Evolutionary conservation across 225 moss, liverwort and hornwort genomes (phyloP).

Genomic region (Rhytidiadelphus loreus): DNA sequence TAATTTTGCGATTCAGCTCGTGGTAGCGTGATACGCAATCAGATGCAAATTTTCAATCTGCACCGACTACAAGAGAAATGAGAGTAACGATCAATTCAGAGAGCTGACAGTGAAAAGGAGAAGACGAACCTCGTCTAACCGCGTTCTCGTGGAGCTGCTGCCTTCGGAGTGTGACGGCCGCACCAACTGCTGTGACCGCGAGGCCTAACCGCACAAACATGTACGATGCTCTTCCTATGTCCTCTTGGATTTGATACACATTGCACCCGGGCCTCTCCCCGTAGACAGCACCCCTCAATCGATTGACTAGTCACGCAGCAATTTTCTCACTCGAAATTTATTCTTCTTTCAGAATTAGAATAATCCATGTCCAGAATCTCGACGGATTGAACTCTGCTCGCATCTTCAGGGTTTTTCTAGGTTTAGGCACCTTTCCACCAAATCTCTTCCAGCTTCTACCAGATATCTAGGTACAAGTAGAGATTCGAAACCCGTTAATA

Average conservation of each 20-base stretch:
- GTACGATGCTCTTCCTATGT: constrained; percentile 21
- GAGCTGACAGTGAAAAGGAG: background rate
- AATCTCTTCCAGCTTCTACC: background rate
- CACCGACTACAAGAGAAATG: background rate
- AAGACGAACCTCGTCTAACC: constrained; percentile 1
- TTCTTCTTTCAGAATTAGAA: background rate
- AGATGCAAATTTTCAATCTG: background rate
- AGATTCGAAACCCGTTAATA: background rate
- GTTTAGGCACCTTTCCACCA: background rate
- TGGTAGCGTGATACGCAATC: background rate
- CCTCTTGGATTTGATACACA: background rate
- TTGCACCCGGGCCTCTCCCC: background rate
- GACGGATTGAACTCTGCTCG: background rate
- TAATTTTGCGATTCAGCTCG: background rate
- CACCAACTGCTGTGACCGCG: constrained; percentile 63
- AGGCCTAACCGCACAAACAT: constrained; percentile 78
- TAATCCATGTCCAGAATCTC: background rate
- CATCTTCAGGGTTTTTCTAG: background rate
- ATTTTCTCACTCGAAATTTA: background rate
- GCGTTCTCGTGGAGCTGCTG: background rate
- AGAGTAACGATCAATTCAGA: background rate
- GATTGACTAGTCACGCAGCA: background rate
- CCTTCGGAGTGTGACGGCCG: constrained; percentile 12
- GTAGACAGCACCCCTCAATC: background rate
- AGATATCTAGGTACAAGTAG: background rate